A percentile compares a stretch with the other conserved stretches of the same genome.
These are phyloP conservation scores for Hypoxylon lienhwacheense DNA, from an alignment of 495 filamentous ascomycete species.

Conservation along the genomic window DNA sequence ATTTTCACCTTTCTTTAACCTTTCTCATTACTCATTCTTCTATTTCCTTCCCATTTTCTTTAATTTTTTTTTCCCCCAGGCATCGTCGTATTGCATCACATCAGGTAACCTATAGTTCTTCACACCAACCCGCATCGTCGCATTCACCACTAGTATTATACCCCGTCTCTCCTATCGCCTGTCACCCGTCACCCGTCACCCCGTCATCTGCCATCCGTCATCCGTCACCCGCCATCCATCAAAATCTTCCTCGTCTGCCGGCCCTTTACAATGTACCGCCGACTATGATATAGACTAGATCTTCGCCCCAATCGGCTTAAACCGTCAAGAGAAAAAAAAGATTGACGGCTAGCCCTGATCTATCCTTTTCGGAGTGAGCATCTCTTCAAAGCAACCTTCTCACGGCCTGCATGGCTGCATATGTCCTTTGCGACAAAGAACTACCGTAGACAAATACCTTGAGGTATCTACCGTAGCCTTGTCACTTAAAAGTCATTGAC, in stretches of 20 bases:
- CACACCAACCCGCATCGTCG: conserved; percentile 16
- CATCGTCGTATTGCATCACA: conserved; percentile 17
- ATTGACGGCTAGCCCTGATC: conserved; percentile 4
- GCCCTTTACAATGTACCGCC: conserved; percentile 30
- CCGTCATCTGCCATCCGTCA: conserved; percentile 6
- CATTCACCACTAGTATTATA: conserved; percentile 22
- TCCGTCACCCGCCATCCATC: neutral
- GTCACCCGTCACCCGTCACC: neutral
- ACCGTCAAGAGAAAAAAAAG: conserved; percentile 13
- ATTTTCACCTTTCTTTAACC: conserved; percentile 3
- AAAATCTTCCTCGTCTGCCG: conserved; percentile 13
- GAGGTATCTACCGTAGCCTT: conserved; percentile 13
- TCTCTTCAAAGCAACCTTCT: conserved; percentile 16
- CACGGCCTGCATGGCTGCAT: conserved; percentile 13
- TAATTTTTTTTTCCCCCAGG: conserved; percentile 1
- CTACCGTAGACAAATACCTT: conserved; percentile 30
- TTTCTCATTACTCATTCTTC: neutral
- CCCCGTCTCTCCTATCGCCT: neutral
- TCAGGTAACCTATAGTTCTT: conserved; percentile 21
- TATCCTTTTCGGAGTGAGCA: conserved; percentile 20
- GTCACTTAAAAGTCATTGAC: conserved; percentile 9
- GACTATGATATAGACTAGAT: conserved; percentile 32
- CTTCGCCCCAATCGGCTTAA: conserved; percentile 20
- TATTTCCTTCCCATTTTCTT: conserved; percentile 12
- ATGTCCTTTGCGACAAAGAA: conserved; percentile 36